Base-by-base conservation (phyloP, 176 grass and related monocot genomes). In the Guadua angustifolia region DNA sequence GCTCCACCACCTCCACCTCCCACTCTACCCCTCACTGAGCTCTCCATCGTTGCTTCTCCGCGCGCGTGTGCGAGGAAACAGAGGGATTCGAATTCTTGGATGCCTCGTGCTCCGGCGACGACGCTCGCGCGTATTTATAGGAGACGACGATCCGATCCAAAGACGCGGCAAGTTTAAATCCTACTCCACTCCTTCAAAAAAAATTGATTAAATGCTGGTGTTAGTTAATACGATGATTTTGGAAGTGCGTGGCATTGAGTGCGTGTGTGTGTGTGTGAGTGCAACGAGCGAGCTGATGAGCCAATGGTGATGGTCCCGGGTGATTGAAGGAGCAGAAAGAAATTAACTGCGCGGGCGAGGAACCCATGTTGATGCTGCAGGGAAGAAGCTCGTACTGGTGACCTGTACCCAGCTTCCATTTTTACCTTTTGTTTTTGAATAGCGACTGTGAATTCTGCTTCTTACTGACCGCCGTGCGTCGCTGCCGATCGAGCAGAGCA, bases 351-450 rank as follows among this genome's bases (percentile, higher is more conserved):
- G 79, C 49, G 40, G 79, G 79, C 84, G 84, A 71, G 88, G 83
- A 86, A 78, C 88, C 88, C 88, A 90, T 83, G 88, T 80, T 77
- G 85, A 4, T 21, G 25, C n/a, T 15, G 61, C 72, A 71, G 79
- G 59, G 66, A 77, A 39, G 65, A 81, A 72, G 73, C 53, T 11
- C 77, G 66, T 78, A 66, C 72, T 18, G 49, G 39, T 29, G 52
- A 21, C 66, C 1, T 58, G 71, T 38, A 11, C 13, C 29, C 43
- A 74, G 83, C 83, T 90, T 81, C 88, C 79, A 83, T 86, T 90
- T 90, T 90, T 79, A 90, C 79, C 84, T 90, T 60, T 18, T 83
- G 84, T 36, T 68, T 60, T 90, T 59, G 73, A 79, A 83, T 74
- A 74, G 60, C 33, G 62, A 82, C 88, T 79, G 88, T 90, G 84